Evolutionary conservation across 352 stramenopile genomes (phyloP), one percentile per base, ranked within the genome.

Genomic region (Phytophthora rubi): DNA sequence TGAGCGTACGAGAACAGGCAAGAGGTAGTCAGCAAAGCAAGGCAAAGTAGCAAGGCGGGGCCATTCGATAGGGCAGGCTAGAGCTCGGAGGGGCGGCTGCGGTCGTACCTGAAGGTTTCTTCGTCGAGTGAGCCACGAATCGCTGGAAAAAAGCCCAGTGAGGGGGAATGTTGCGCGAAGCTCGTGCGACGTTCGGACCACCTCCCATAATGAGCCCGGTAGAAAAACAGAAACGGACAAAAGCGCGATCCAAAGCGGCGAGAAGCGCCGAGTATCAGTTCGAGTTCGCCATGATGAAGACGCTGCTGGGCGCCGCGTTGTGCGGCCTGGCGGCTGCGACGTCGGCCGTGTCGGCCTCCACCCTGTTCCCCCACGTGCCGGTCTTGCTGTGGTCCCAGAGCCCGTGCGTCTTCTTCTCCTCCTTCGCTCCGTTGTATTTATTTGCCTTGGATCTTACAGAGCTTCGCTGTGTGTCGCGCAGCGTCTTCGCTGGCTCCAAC

Each of bases 331-430:
- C 60, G 48, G 60, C 53, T 55, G 33, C 37, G 12, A 53, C 52
- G 37, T 63, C 69, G 8, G 51, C 60, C 44, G 49, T 54, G 5
- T 65, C 65, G 30, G 59, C 71, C 30, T 42, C 64, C 16, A 79
- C 64, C 28, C 59, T 88, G 42, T 80, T 81, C 59, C 75, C 78
- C 13, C 81, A 93, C 42, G 76, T 88, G 13, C 86, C 86, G 35
- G 68, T 91, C 7, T 49, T 92, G 10, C 68, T 93, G 62, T 93
- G 86, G 86, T 93, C 86, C 5, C 59, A 88, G 54, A 77, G 75
- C 59, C 62, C 82, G 86, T 93, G 69, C 64, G 85, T 91, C 42
- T 56, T 53, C n/a, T 16, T 3, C 61, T 42, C 9, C 4, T 28
- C 44, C 45, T 52, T 12, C n/a, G 15, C 15, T 13, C 15, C 18